Conservation (phyloP, 2,329 filamentous ascomycete species). For the Fusarium avenaceum region DNA sequence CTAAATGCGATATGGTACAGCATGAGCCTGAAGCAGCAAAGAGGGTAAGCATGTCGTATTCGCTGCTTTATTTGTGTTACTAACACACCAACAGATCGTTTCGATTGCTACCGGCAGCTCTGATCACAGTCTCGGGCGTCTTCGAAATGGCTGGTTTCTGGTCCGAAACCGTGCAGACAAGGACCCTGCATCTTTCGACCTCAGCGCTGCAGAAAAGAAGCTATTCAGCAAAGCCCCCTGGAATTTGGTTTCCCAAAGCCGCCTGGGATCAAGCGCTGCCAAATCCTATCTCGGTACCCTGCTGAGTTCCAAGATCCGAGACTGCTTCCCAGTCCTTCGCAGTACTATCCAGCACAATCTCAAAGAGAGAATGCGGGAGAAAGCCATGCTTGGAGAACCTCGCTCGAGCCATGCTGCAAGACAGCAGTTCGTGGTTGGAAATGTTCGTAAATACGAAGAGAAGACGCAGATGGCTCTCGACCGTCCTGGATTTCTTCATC, state of each 20-base stretch:
- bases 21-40: conserved; percentile 25
- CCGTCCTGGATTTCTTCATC: conserved; percentile 42
- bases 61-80: background rate
- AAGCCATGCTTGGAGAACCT: conserved; percentile 45
- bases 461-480: conserved; percentile 41
- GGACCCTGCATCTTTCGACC: conserved; percentile 45
- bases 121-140: conserved; percentile 1
- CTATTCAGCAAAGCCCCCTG: conserved; percentile 51
- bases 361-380: conserved; percentile 16
- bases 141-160: conserved; percentile 53
- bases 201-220: conserved; percentile 45
- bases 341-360: conserved; percentile 44
- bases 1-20: conserved; percentile 54
- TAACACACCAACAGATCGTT: conserved; percentile 31
- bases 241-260: conserved; percentile 41
- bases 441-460: conserved; percentile 46
- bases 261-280: conserved; percentile 50
- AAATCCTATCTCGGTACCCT: conserved; percentile 50
- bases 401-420: conserved; percentile 44
- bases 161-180: conserved; percentile 53
- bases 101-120: conserved; percentile 24
- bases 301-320: conserved; percentile 53
- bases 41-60: background rate
- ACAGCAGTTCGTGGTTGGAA: conserved; percentile 45
- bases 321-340: conserved; percentile 52